Evolutionary conservation across 148 eudicot genomes (phyloP), one percentile per base, ranked within the genome.

Genomic region (Rhododendron ferrugineum): DNA sequence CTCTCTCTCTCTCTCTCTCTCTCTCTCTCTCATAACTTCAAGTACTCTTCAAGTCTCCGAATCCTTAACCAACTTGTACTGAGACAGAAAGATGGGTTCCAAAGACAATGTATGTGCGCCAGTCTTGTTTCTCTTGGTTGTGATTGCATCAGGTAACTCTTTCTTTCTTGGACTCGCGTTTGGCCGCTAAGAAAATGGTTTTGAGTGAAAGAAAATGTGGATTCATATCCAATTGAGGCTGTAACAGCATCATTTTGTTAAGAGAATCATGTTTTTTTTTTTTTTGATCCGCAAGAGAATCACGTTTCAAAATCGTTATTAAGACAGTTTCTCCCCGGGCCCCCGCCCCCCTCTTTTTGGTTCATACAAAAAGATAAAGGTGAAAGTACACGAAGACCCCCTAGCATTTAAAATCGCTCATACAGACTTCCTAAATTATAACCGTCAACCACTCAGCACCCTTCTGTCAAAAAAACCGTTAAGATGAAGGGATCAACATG

Each of bases 111-210:
- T 37, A 28, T 16, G 77, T 64, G 23, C 62, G 18, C 56, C 34
- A 36, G 14, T 68, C 83, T 81, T 76, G 74, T 70, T 74, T 56
- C 18, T 82, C 40, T 22, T 64, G 36, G 73, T 37, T 8, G 8
- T 85, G 7, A 81, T 78, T 13, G 79, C 79, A 81, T 37, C 87
- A 75, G 87, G 89, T 85, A 68, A 62, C 30, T 18, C 56, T 26
- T 49, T 42, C 73, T 28, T 73, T 78, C 76, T 30, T 42, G 9
- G 47, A 34, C 37, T 8, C 13, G 5, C 6, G 4, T 78, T 83
- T 82, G 84, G 50, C 26, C 40, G 84, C 30, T 6, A 36, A n/a
- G 84, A 82, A 58, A 36, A 30, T 54, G n/a, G 28, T n/a, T 36
- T 36, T 40, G 14, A 15, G 52, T 4, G 7, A 26, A 11, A 49